Percentiles rank a stretch among this genome's conserved stretches.
Conservation (phyloP, 2,329 filamentous ascomycete species). For the Stachybotrys chartarum region DNA sequence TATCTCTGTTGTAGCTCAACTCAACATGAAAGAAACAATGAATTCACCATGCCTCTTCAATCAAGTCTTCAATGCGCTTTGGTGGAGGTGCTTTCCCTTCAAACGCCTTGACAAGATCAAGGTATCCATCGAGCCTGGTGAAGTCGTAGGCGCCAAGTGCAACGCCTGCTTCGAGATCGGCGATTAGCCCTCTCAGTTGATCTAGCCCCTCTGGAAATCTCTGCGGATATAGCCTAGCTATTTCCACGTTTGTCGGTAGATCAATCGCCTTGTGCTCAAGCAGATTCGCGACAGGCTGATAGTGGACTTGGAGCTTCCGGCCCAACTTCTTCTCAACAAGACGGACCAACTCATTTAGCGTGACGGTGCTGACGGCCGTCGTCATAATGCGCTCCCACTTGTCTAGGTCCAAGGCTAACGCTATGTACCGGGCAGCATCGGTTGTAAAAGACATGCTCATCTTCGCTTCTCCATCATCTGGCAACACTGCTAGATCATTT, state of each 20-base stretch:
- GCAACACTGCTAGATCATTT: conserved; percentile 16
- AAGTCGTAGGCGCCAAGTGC: conserved; percentile 22
- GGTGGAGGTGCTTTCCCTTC: neutral
- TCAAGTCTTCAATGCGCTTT: neutral
- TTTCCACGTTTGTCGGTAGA: conserved; percentile 17
- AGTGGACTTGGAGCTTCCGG: conserved; percentile 14
- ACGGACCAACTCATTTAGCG: conserved; percentile 19
- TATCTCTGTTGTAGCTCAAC: too few relatives aligned
- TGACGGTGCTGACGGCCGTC: conserved; percentile 17
- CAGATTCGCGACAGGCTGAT: conserved; percentile 16
- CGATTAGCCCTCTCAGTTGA: conserved; percentile 16
- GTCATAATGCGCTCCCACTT: conserved; percentile 20
- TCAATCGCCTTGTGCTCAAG: conserved; percentile 12
- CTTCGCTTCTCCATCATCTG: conserved; percentile 19
- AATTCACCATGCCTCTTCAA: neutral
- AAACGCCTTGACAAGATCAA: conserved; percentile 1
- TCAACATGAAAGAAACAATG: too few relatives aligned
- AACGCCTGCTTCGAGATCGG: conserved; percentile 21
- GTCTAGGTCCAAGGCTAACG: conserved; percentile 19
- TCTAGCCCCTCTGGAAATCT: conserved; percentile 17
- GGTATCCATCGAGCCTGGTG: conserved; percentile 1
- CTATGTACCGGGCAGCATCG: conserved; percentile 20
- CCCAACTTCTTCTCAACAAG: conserved; percentile 24
- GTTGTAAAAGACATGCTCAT: conserved; percentile 24
- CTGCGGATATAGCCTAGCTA: conserved; percentile 14